Evolutionary conservation across 108 stramenopile genomes (phyloP), one percentile per base, ranked within the genome.

Genomic region (Fragilariopsis cylindrus): DNA sequence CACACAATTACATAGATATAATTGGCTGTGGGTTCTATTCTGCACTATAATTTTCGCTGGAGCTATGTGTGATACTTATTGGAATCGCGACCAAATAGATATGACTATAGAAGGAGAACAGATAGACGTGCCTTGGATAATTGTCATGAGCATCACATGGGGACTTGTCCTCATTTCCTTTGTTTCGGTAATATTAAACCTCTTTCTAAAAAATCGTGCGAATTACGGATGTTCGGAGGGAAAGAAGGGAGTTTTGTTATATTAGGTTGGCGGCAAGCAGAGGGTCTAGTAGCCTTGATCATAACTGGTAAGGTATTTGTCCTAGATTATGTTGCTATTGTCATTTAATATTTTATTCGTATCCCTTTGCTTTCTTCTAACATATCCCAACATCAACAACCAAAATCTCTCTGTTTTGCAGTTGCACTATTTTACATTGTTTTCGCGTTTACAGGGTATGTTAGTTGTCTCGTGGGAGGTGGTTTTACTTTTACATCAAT

Each of bases 21-120:
- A 85, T 53, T 85, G 85, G 85, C 40, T 80, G 0, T 85, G 77
- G 80, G 58, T 63, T 16, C 52, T 77, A 7, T 71, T 82, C 48
- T 85, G 71, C 53, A 60, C 69, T 7, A 13, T 65, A 16, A 68
- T 79, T 40, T 76, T 76, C 62, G 85, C 85, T 11, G 78, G 72
- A 3, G 58, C 75, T 6, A 68, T 71, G 3, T 75, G 75, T n/a
- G 81, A 82, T 48, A 79, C 78, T 0, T 85, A 76, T 57, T 70
- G 70, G 70, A 79, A 85, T 64, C 81, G 85, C 39, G 58, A 76
- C 3, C 55, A 79, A 39, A 18, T 82, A 6, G 50, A 49, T 30
- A 48, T 82, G 7, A 48, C 58, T 7, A 68, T 70, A 52, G 55
- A 72, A 19, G 72, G 77, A 50, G 67, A 74, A 21, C 47, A 42